Evolutionary conservation across 2,329 filamentous ascomycete species (phyloP).

Genomic region (Cercospora sp.): DNA sequence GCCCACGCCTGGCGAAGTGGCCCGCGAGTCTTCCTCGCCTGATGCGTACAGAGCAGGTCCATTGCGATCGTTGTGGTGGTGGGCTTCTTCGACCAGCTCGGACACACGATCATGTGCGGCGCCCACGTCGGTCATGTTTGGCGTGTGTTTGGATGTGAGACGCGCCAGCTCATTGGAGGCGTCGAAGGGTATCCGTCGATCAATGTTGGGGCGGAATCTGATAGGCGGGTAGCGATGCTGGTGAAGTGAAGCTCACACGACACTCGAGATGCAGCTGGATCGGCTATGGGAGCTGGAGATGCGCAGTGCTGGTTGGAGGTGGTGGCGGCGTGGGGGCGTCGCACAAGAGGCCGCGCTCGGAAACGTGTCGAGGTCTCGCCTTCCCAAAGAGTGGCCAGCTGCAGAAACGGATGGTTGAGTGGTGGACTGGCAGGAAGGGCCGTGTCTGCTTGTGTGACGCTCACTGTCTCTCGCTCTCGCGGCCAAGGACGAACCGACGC

Average conservation of each 20-base stretch:
- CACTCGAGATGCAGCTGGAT: constrained; percentile 4
- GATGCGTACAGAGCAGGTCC: constrained; percentile 10
- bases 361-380: neutral
- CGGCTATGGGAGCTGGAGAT: neutral
- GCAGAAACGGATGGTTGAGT: neutral
- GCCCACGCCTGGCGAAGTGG: constrained; percentile 75
- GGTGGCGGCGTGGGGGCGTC: neutral
- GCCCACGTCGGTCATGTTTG: constrained; percentile 31
- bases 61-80: constrained; percentile 35
- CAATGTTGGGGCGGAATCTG: neutral
- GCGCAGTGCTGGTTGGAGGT: neutral
- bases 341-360: neutral
- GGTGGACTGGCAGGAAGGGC: neutral
- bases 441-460: neutral
- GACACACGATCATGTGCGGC: constrained; percentile 40
- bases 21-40: constrained; percentile 73
- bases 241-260: constrained; percentile 13
- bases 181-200: neutral
- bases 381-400: neutral
- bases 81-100: constrained; percentile 44
- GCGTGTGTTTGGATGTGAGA: constrained; percentile 19
- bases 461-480: neutral
- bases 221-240: constrained; percentile 1
- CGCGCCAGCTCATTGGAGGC: constrained; percentile 25
- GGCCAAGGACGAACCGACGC: neutral